Conservation (phyloP, 768 basidiomycete genomes). For the Lentinus tigrinus region DNA sequence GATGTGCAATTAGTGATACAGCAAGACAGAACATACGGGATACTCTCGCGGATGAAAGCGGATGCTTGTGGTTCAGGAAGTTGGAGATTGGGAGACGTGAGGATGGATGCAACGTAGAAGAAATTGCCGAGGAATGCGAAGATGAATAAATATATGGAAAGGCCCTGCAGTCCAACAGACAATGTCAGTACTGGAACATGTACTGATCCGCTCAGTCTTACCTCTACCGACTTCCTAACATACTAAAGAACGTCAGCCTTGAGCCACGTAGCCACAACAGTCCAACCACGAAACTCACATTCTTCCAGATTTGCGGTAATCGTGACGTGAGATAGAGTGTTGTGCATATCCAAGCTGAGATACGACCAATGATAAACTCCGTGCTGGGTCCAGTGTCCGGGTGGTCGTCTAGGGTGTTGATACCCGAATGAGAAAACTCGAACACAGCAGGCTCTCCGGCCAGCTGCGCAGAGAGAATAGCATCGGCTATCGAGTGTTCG, state of each 20-base stretch:
- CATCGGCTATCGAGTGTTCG: background rate
- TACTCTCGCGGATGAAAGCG: constrained; percentile 73
- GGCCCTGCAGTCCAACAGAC: constrained; percentile 49
- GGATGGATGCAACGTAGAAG: constrained; percentile 89
- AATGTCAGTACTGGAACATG: background rate
- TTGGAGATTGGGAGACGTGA: constrained; percentile 67
- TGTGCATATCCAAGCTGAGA: constrained; percentile 94
- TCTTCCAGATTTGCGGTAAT: constrained; percentile 98
- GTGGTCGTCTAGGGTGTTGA: constrained; percentile 22
- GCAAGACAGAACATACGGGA: constrained; percentile 61
- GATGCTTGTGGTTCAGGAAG: constrained; percentile 59
- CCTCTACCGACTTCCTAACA: constrained; percentile 87
- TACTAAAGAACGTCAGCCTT: constrained; percentile 48
- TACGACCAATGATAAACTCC: constrained; percentile 79
- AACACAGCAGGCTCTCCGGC: background rate
- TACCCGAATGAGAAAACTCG: background rate
- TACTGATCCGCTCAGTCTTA: constrained; percentile 24
- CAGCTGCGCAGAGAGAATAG: background rate
- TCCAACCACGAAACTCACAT: constrained; percentile 55
- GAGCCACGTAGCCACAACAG: background rate
- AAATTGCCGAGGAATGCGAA: constrained; percentile 93
- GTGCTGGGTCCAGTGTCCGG: constrained; percentile 19
- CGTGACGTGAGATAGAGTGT: constrained; percentile 91
- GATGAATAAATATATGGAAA: constrained; percentile 91
- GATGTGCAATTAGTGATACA: background rate